Percentiles rank a stretch among this genome's conserved stretches.
Evolutionary conservation across 1,284 basidiomycete species (phyloP).

Genomic region (Leccinum pachyderme): DNA sequence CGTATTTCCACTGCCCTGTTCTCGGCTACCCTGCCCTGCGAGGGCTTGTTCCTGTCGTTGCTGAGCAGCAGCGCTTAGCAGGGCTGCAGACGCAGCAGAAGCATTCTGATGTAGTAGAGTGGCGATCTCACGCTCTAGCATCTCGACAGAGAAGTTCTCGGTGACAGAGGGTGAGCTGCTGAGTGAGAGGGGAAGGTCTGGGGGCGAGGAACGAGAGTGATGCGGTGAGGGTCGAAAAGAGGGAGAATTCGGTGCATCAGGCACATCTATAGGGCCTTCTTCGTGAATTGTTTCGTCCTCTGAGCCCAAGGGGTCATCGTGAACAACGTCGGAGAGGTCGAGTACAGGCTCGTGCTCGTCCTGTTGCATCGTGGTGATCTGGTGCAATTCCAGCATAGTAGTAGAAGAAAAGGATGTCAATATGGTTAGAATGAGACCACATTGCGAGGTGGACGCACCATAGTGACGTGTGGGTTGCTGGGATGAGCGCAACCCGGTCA

Average conservation of each 20-base stretch:
- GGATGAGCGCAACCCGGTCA: conserved; percentile 24
- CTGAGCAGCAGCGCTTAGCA: conserved; percentile 59
- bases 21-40: conserved; percentile 13
- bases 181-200: conserved; percentile 26
- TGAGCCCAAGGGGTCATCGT: conserved; percentile 58
- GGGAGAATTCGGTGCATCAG: conserved; percentile 29
- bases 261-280: conserved; percentile 27
- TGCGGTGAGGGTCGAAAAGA: conserved; percentile 27
- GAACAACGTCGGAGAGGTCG: conserved; percentile 75
- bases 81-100: conserved; percentile 57
- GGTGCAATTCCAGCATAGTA: conserved; percentile 4
- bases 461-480: conserved; percentile 9
- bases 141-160: conserved; percentile 58
- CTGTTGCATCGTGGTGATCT: conserved; percentile 48
- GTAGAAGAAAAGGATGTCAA: not conserved
- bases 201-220: conserved; percentile 20
- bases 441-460: conserved; percentile 16
- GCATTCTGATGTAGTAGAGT: conserved; percentile 68
- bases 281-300: conserved; percentile 39
- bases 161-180: conserved; percentile 18
- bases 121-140: conserved; percentile 72
- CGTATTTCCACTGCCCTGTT: conserved; percentile 6
- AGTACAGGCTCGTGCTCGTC: conserved; percentile 63
- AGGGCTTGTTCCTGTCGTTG: conserved; percentile 49
- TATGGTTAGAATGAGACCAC: not conserved